These are phyloP conservation scores for Diplodia scrobiculata DNA, from an alignment of 2,329 filamentous ascomycete species.

Conservation along the genomic window DNA sequence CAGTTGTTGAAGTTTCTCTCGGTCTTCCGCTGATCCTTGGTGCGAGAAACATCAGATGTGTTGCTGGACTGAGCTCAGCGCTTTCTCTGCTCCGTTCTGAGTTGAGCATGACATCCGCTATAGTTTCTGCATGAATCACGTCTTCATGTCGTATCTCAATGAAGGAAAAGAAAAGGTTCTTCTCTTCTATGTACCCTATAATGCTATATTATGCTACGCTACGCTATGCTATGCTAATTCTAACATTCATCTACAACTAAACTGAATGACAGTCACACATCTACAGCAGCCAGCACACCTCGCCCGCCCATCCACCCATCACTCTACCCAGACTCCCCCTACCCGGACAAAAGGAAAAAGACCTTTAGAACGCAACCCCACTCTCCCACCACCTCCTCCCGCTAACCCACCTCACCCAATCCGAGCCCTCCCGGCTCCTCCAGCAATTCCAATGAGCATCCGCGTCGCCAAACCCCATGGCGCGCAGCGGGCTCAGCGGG, in stretches of 20 bases:
- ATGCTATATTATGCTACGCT: not conserved
- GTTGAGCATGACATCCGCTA: not conserved
- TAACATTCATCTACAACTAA: not conserved
- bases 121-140: not conserved
- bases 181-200: not conserved
- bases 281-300: not conserved
- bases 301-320: not conserved
- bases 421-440: constrained; percentile 42
- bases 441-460: constrained; percentile 70
- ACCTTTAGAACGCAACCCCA: constrained; percentile 50
- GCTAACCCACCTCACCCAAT: constrained; percentile 60
- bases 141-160: not conserved
- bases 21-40: not conserved
- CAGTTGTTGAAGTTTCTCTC: not conserved
- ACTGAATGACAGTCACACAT: not conserved
- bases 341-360: not conserved
- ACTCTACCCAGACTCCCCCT: not conserved
- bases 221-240: not conserved
- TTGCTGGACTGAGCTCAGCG: not conserved
- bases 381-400: constrained; percentile 67
- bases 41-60: not conserved
- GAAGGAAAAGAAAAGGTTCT: not conserved
- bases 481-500: constrained; percentile 71
- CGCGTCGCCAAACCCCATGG: constrained; percentile 62
- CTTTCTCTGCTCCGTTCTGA: not conserved